Percentiles rank a stretch among this genome's conserved stretches.
These are phyloP conservation scores for Dorcoceras hygrometricum DNA, from an alignment of 257 asterid genomes.

Conservation along the genomic window DNA sequence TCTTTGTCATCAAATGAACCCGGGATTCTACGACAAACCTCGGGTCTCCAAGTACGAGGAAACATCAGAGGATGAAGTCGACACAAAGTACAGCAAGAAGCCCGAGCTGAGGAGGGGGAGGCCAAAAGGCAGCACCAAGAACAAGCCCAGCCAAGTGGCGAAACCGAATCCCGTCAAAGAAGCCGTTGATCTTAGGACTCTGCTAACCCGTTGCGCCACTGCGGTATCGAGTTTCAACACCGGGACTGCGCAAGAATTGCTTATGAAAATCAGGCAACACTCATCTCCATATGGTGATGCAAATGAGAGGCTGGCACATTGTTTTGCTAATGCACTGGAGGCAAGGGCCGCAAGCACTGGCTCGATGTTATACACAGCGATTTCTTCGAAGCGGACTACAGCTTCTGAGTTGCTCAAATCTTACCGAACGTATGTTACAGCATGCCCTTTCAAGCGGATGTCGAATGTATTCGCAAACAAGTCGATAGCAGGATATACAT, in stretches of 20 bases:
- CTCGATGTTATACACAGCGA: constrained; percentile 15
- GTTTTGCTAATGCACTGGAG: constrained; percentile 36
- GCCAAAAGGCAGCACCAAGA: constrained; percentile 45
- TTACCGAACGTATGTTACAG: constrained; percentile 32
- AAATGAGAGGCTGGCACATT: constrained; percentile 35
- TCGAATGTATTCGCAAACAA: constrained; percentile 33
- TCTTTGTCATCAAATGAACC: constrained; percentile 58
- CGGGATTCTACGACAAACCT: constrained; percentile 41
- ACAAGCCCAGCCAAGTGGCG: background rate
- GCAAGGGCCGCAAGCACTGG: constrained; percentile 41
- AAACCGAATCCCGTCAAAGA: constrained; percentile 13
- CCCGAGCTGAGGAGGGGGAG: constrained; percentile 38
- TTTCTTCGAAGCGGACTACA: constrained; percentile 21
- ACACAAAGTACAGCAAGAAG: constrained; percentile 29
- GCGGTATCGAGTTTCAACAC: constrained; percentile 39
- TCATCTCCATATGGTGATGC: constrained; percentile 36
- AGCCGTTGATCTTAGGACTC: constrained; percentile 37
- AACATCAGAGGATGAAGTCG: constrained; percentile 28
- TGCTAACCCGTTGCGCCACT: constrained; percentile 53
- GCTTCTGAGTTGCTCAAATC: constrained; percentile 38
- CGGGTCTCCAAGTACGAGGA: background rate
- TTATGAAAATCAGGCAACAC: constrained; percentile 32
- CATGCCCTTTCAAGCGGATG: constrained; percentile 33
- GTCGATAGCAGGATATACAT: constrained; percentile 27
- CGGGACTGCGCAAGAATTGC: constrained; percentile 26